Evolutionary conservation across 768 basidiomycete genomes (phyloP), one percentile per base, ranked within the genome.

Genomic region (Pulveroboletus sp.): DNA sequence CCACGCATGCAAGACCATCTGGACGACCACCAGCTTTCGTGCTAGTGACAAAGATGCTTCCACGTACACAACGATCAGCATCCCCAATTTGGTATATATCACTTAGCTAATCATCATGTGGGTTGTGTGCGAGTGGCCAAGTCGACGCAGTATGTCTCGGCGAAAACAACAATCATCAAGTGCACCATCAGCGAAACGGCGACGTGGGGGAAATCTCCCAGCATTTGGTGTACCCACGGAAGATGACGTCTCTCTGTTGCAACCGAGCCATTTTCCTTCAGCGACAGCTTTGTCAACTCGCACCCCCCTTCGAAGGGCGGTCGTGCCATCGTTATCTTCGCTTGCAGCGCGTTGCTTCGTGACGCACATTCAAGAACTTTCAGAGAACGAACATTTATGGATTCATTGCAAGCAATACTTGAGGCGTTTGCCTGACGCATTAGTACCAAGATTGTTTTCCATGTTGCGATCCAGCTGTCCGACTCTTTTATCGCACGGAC

Each of bases 321-420:
- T 63, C 26, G 60, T 80, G 11, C 76, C 78, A 1, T 54, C 78
- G 0, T 62, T 86, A n/a, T 64, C 73, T 8, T 68, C 71, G 0
- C 58, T 83, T 17, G 82, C 80, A 55, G 73, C 75, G 5, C 74
- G 78, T 26, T 64, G 71, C 6, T 83, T 86, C 50, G 81, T 76
- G 27, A 57, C 69, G 1, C 69, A 76, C 47, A 64, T 81, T 33
- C 59, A 60, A 32, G 50, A 50, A 4, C 66, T 84, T n/a, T 71
- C 72, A 33, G 65, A 62, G 28, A 66, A 74, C 24, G 61, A 69
- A 44, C 41, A 46, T 8, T 46, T 58, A 28, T 81, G 81, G 79
- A 59, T 69, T 24, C 51, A 48, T n/a, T 65, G 73, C 4, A 70
- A 72, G 26, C 40, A 42, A 21, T 69, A 71, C 56, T 62, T 87